A percentile compares a stretch with the other conserved stretches of the same genome.
Conservation (phyloP, 1,284 basidiomycete species). For the Uromyces viciae-fabae region DNA sequence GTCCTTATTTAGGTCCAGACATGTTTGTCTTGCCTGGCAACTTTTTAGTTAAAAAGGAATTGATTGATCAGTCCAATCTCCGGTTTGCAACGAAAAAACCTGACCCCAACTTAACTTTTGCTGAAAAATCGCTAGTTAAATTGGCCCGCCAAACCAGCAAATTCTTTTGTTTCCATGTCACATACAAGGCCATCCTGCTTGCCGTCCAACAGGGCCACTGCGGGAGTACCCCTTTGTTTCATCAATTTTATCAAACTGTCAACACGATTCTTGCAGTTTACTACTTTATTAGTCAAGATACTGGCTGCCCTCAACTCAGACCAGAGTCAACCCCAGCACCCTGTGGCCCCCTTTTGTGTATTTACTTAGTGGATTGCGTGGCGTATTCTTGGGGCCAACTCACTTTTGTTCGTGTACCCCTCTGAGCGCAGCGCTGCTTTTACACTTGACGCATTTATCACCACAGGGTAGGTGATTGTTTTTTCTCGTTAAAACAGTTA, state of each 20-base stretch:
- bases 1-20: neutral
- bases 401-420: too few relatives aligned
- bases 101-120: neutral
- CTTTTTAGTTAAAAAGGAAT: neutral
- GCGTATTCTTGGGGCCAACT: too few relatives aligned
- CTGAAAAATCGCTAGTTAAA: neutral
- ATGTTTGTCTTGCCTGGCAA: neutral
- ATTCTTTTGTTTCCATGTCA: neutral
- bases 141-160: neutral
- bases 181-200: neutral
- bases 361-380: too few relatives aligned
- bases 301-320: neutral
- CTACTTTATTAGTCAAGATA: neutral
- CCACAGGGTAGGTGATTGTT: too few relatives aligned
- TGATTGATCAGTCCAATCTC: neutral
- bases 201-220: neutral
- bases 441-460: too few relatives aligned
- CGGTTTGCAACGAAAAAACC: neutral
- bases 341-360: neutral
- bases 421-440: too few relatives aligned
- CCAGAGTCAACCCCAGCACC: neutral
- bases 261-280: neutral
- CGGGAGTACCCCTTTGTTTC: neutral
- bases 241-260: neutral
- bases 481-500: too few relatives aligned